These are phyloP conservation scores for Leccinum subtestaceum DNA, from an alignment of 768 basidiomycete genomes.

Conservation along the genomic window DNA sequence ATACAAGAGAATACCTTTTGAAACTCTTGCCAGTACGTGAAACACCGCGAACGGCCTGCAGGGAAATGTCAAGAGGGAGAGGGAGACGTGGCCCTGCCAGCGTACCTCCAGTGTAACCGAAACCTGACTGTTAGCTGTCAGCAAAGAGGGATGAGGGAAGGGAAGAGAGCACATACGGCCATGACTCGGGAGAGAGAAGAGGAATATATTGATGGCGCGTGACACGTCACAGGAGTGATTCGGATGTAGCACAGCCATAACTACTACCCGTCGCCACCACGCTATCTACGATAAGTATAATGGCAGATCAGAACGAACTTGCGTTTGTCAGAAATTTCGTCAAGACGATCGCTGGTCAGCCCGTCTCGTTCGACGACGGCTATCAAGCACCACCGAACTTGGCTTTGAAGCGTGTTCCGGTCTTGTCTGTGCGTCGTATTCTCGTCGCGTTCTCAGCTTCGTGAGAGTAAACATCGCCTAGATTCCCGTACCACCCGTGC, in stretches of 20 bases:
- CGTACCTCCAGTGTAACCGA: constrained; percentile 59
- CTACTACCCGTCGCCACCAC: neutral
- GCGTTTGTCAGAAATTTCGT: constrained; percentile 67
- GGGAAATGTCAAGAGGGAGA: constrained; percentile 5
- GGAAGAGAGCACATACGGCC: constrained; percentile 34
- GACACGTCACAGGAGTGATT: constrained; percentile 22
- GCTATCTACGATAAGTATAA: constrained; percentile 9
- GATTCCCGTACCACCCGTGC: constrained; percentile 61
- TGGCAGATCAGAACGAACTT: constrained; percentile 57
- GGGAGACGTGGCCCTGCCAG: neutral
- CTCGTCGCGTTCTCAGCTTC: neutral
- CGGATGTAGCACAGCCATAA: constrained; percentile 21
- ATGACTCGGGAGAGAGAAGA: constrained; percentile 21
- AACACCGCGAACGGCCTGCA: constrained; percentile 80
- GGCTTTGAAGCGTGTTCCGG: constrained; percentile 65
- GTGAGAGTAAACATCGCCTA: constrained; percentile 27
- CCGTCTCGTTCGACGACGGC: constrained; percentile 67
- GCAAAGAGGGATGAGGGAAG: neutral
- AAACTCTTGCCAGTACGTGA: constrained; percentile 91
- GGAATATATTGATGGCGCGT: constrained; percentile 12
- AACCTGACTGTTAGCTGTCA: constrained; percentile 53
- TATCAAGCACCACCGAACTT: constrained; percentile 71
- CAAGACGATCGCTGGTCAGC: constrained; percentile 62
- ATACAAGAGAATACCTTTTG: constrained; percentile 47
- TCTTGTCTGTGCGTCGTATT: constrained; percentile 54